Base-by-base conservation (phyloP, 1,284 basidiomycete species). In the Stereum hirsutum region DNA sequence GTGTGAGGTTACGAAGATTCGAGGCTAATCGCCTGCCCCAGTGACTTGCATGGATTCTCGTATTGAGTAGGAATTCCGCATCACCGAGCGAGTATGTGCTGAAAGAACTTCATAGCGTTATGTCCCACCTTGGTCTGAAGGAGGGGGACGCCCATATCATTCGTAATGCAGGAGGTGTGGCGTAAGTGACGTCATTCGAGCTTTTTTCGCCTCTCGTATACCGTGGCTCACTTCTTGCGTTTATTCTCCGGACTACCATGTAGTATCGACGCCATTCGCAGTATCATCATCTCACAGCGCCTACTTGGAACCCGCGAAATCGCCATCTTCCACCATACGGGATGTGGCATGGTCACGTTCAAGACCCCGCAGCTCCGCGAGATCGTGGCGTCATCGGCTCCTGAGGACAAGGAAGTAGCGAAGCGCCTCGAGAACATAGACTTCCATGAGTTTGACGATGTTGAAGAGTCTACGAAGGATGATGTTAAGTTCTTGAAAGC, bases 21-120 rank as follows among this genome's bases (percentile, higher is more conserved):
- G 33, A 8, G n/a, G 28, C 21, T 35, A 36, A 8, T 14, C n/a
- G n/a, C 17, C n/a, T 23, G 25, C 37, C 28, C 14, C 47, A 81
- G 76, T 80, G 25, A 80, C 77, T 19, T 82, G 79, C 62, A 83
- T 81, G 78, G 81, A 82, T 57, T 75, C 78, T 41, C 75, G 78
- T 39, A 61, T 81, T 48, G 66, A 69, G 69, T 63, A 46, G 55
- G 54, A 48, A 20, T 43, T 28, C 35, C 20, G n/a, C n/a, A n/a
- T n/a, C n/a, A n/a, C n/a, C n/a, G n/a, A n/a, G n/a, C 28, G 20
- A 23, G 15, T 27, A 12, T 20, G 2, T 24, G 27, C n/a, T 14
- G 27, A 20, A 27, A 30, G 17, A 5, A 26, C 44, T 19, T 19
- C 44, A 17, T 10, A 30, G 35, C 10, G 28, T 15, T 31, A 21